Evolutionary conservation across 2,329 filamentous ascomycete species (phyloP).

Genomic region (Xylogone sp.): DNA sequence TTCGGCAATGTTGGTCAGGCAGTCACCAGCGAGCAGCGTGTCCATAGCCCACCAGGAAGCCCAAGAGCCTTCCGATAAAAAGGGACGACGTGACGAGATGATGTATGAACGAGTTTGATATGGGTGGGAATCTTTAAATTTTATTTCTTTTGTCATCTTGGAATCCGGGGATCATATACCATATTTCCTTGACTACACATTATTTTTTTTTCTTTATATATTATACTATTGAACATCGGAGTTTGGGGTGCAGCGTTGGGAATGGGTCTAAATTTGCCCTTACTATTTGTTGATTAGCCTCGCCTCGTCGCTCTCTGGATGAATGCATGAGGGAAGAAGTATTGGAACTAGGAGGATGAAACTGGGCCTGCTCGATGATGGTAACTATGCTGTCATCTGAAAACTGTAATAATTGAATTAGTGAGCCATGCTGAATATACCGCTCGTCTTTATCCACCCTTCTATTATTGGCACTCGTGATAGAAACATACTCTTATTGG

Average conservation of each 20-base stretch:
- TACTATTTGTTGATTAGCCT: not conserved
- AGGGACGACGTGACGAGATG: constrained; percentile 6
- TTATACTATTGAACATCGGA: not conserved
- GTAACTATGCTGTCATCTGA: not conserved
- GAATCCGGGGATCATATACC: not conserved
- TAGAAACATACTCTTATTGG: too few species aligned
- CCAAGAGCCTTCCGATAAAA: constrained; percentile 20
- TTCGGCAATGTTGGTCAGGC: constrained; percentile 25
- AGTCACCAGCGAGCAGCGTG: constrained; percentile 23
- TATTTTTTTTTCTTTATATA: not conserved
- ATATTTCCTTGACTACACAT: not conserved
- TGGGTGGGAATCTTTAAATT: not conserved
- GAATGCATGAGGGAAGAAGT: not conserved
- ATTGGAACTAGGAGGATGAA: not conserved
- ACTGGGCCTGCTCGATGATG: too few species aligned
- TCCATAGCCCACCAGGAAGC: constrained; percentile 27
- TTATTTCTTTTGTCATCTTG: not conserved
- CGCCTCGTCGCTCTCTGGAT: not conserved
- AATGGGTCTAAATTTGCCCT: not conserved
- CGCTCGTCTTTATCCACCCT: not conserved
- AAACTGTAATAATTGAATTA: not conserved
- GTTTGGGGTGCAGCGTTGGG: not conserved
- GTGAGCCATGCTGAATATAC: not conserved
- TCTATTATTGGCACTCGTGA: too few species aligned
- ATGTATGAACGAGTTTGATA: not conserved